phyloP scores from a whole-genome alignment of 2,329 filamentous ascomycete species.

The Pseudocercospora pini-densiflorae region DNA sequence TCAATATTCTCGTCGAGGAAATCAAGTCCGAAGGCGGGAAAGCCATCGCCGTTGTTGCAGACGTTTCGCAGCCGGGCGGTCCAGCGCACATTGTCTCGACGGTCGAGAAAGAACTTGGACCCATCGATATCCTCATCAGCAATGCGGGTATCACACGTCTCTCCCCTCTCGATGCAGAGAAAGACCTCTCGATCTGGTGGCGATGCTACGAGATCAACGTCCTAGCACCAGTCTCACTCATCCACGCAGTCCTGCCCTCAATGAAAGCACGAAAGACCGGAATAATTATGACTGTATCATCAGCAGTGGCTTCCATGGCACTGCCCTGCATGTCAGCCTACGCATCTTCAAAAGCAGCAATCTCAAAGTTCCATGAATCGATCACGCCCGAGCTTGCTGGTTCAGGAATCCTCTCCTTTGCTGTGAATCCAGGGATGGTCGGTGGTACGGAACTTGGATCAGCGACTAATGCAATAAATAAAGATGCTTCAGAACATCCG shows the following conservation, averaged over 20 bases:
- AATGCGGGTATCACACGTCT: constrained; percentile 27
- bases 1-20: constrained; percentile 23
- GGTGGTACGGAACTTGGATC: neutral
- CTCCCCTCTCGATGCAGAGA: constrained; percentile 13
- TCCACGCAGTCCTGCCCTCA: constrained; percentile 30
- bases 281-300: constrained; percentile 24
- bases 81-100: neutral
- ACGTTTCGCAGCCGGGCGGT: neutral
- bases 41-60: constrained; percentile 7
- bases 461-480: neutral
- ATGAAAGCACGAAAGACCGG: constrained; percentile 30
- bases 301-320: constrained; percentile 19
- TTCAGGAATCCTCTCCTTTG: constrained; percentile 19
- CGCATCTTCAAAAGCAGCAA: constrained; percentile 30
- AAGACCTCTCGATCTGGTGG: constrained; percentile 33
- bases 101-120: constrained; percentile 12
- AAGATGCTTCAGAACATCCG: constrained; percentile 7
- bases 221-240: constrained; percentile 28
- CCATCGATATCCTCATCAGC: constrained; percentile 17
- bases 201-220: constrained; percentile 34
- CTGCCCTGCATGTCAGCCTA: constrained; percentile 31
- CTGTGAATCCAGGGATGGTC: constrained; percentile 27
- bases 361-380: constrained; percentile 32
- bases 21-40: constrained; percentile 4
- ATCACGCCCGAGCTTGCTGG: constrained; percentile 26